phyloP scores from a whole-genome alignment of 2,329 filamentous ascomycete species.

The Eutypella sp. region DNA sequence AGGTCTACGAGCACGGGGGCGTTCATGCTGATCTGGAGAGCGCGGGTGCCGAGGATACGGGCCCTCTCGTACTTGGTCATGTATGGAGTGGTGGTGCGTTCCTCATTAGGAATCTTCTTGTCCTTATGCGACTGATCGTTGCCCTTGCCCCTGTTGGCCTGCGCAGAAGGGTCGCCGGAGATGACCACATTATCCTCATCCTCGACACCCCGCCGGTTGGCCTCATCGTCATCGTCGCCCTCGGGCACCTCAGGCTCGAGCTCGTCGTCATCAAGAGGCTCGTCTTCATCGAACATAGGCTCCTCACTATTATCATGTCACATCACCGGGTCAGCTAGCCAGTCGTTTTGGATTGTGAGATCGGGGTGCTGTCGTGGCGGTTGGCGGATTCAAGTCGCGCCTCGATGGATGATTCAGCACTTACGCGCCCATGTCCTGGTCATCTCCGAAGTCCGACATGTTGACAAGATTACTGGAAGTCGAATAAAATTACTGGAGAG shows the following conservation, averaged over 20 bases:
- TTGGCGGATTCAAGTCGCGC: conserved; percentile 1
- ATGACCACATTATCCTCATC: conserved; percentile 55
- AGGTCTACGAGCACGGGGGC: conserved; percentile 94
- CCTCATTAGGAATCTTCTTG: conserved; percentile 86
- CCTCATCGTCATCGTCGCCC: conserved; percentile 46
- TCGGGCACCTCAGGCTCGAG: conserved; percentile 50
- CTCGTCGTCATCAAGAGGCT: conserved; percentile 54
- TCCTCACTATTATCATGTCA: conserved; percentile 49
- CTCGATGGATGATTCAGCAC: conserved; percentile 7
- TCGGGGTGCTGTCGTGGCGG: not conserved
- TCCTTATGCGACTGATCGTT: conserved; percentile 58
- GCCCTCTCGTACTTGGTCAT: conserved; percentile 99
- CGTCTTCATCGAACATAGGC: conserved; percentile 67
- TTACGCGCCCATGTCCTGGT: conserved; percentile 22
- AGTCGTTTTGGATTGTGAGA: not conserved
- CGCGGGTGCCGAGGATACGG: conserved; percentile 86
- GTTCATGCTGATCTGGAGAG: conserved; percentile 97
- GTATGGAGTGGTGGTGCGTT: conserved; percentile 90
- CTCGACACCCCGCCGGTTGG: conserved; percentile 48
- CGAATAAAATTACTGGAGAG: too few species aligned
- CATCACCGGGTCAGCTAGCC: not conserved
- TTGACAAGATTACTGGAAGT: too few species aligned
- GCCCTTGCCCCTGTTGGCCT: conserved; percentile 48
- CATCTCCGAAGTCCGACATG: conserved; percentile 28
- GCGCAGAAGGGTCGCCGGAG: conserved; percentile 57